These are phyloP conservation scores for Drechslerella dactyloides DNA, from an alignment of 2,329 filamentous ascomycete species.

Conservation along the genomic window DNA sequence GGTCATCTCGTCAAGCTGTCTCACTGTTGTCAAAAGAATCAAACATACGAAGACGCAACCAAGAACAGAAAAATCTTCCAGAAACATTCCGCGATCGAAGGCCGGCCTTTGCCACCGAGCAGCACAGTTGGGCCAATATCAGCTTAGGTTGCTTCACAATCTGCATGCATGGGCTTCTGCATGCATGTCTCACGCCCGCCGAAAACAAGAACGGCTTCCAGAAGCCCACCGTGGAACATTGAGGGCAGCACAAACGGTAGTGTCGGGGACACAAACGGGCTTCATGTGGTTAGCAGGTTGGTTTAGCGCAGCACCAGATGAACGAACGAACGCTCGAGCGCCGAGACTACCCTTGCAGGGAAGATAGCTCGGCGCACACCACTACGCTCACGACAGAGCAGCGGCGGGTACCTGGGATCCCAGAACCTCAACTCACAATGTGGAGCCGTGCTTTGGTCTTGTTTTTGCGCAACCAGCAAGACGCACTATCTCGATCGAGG, in stretches of 20 bases:
- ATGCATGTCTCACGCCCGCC: constrained; percentile 7
- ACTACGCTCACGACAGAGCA: constrained; percentile 5
- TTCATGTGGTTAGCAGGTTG: not conserved
- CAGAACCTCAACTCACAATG: constrained; percentile 16
- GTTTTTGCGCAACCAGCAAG: constrained; percentile 50
- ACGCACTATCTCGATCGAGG: constrained; percentile 34
- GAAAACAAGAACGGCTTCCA: constrained; percentile 35
- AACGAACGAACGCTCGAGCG: constrained; percentile 41
- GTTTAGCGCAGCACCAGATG: constrained; percentile 30
- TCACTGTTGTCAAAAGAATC: constrained; percentile 16
- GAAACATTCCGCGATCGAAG: constrained; percentile 48
- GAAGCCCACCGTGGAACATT: constrained; percentile 10
- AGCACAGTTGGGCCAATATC: constrained; percentile 24
- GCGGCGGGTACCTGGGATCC: constrained; percentile 29
- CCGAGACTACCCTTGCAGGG: constrained; percentile 43
- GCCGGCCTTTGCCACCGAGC: constrained; percentile 45
- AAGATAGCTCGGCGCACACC: constrained; percentile 41
- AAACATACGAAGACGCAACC: constrained; percentile 5
- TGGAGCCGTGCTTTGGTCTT: constrained; percentile 2
- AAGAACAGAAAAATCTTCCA: constrained; percentile 42
- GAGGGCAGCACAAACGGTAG: not conserved
- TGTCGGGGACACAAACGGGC: too few relatives aligned
- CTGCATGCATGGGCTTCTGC: constrained; percentile 45
- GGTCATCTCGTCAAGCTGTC: not conserved
- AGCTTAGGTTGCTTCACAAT: constrained; percentile 49